phyloP scores from a whole-genome alignment of 176 grass and related monocot species.

The Oryza meyeriana region DNA sequence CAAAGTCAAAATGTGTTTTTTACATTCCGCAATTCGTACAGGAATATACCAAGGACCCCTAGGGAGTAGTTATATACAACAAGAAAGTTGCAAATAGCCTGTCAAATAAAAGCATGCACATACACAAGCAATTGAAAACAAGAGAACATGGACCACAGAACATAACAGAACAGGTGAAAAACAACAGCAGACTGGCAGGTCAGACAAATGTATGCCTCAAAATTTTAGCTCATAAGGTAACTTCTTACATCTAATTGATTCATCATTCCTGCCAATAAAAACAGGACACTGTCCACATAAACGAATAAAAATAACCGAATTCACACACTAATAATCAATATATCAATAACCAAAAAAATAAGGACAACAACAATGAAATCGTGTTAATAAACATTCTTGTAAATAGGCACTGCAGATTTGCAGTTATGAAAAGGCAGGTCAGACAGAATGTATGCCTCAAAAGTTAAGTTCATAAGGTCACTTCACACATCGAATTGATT shows the following conservation, averaged over 20 bases:
- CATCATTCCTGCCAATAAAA: constrained; percentile 36
- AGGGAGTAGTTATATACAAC: not conserved
- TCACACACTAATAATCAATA: not conserved
- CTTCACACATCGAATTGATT: constrained; percentile 48
- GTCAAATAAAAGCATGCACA: not conserved
- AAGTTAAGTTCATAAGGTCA: constrained; percentile 16
- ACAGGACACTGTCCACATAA: not conserved
- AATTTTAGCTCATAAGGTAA: constrained; percentile 18
- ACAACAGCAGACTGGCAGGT: not conserved
- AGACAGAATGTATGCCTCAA: constrained; percentile 42
- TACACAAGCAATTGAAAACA: not conserved
- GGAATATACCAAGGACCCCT: not conserved
- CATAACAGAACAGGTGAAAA: not conserved
- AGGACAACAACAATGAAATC: not conserved
- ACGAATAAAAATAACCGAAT: not conserved
- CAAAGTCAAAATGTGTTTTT: not conserved
- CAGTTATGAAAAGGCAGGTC: not conserved
- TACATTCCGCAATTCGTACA: not conserved
- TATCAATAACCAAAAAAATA: not conserved
- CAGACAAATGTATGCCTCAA: constrained; percentile 43
- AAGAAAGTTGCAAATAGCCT: not conserved
- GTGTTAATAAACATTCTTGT: not conserved
- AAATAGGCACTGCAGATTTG: not conserved
- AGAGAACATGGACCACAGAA: not conserved
- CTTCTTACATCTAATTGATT: constrained; percentile 47